Conservation (phyloP, 805 yeast species). For the Metschnikowia proteae region DNA sequence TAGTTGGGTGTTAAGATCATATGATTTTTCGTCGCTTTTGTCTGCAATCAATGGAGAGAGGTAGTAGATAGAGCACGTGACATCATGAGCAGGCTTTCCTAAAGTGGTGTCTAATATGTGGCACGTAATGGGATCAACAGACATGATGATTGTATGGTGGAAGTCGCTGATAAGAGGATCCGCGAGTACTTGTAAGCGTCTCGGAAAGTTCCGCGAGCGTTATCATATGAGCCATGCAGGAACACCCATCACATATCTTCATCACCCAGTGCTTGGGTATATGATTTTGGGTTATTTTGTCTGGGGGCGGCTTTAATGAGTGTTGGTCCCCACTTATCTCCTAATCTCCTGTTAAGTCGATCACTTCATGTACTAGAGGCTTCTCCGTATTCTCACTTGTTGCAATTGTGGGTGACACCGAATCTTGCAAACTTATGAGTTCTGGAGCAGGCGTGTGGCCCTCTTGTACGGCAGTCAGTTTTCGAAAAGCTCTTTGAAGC, state of each 20-base stretch:
- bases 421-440: neutral
- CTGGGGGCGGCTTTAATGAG: too few species aligned
- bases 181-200: neutral
- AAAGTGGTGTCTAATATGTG: constrained; percentile 81
- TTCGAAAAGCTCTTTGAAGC: neutral
- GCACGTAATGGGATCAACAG: constrained; percentile 69
- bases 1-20: constrained; percentile 19
- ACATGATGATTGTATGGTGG: constrained; percentile 14
- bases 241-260: neutral
- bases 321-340: too few species aligned
- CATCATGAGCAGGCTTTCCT: constrained; percentile 79
- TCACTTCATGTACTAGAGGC: neutral
- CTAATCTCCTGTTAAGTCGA: constrained; percentile 1
- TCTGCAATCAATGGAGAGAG: constrained; percentile 24
- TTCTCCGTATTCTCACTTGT: neutral
- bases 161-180: neutral
- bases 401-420: neutral
- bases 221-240: neutral
- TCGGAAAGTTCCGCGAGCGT: constrained; percentile 1
- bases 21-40: constrained; percentile 26
- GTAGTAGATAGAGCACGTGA: constrained; percentile 59
- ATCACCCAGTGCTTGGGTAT: neutral
- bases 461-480: neutral
- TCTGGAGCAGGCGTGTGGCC: neutral
- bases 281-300: too few species aligned